These are phyloP conservation scores for Metschnikowia continentalis DNA, from an alignment of 805 yeast species.

Conservation along the genomic window DNA sequence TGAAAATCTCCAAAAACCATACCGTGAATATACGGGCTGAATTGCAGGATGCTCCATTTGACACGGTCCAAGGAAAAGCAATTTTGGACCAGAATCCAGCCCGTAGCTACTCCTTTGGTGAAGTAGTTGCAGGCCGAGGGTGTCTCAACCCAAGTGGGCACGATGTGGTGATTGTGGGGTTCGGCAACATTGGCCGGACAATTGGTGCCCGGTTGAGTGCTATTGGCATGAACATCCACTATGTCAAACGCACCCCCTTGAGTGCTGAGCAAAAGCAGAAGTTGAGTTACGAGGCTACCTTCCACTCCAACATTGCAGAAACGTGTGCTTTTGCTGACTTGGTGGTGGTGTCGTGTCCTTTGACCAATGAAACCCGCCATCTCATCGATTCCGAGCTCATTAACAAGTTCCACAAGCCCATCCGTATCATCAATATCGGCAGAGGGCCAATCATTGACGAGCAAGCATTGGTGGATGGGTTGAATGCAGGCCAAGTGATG, in stretches of 20 bases:
- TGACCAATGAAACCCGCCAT: conserved; percentile 52
- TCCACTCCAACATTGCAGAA: conserved; percentile 31
- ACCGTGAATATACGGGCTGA: conserved; percentile 44
- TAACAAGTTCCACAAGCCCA: conserved; percentile 45
- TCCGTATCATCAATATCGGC: conserved; percentile 69
- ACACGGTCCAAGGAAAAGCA: conserved; percentile 32
- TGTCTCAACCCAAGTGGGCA: conserved; percentile 52
- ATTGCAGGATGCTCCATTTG: conserved; percentile 31
- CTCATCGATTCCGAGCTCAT: conserved; percentile 50
- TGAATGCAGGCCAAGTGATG: conserved; percentile 54
- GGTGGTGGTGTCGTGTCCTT: conserved; percentile 65
- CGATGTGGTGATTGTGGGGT: conserved; percentile 62
- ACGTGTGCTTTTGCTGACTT: conserved; percentile 47
- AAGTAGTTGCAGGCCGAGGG: conserved; percentile 42
- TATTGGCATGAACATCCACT: conserved; percentile 64
- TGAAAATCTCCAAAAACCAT: conserved; percentile 35
- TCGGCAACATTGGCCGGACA: conserved; percentile 69
- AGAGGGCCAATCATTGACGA: conserved; percentile 69
- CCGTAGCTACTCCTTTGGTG: conserved; percentile 34
- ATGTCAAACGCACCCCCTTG: conserved; percentile 52
- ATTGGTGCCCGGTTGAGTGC: conserved; percentile 53
- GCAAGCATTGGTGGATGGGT: conserved; percentile 56
- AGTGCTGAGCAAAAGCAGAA: conserved; percentile 25
- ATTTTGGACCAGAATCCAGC: conserved; percentile 5
- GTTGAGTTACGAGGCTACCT: conserved; percentile 45